Conservation (phyloP, 2,329 filamentous ascomycete species). For the Monosporascus sp. region DNA sequence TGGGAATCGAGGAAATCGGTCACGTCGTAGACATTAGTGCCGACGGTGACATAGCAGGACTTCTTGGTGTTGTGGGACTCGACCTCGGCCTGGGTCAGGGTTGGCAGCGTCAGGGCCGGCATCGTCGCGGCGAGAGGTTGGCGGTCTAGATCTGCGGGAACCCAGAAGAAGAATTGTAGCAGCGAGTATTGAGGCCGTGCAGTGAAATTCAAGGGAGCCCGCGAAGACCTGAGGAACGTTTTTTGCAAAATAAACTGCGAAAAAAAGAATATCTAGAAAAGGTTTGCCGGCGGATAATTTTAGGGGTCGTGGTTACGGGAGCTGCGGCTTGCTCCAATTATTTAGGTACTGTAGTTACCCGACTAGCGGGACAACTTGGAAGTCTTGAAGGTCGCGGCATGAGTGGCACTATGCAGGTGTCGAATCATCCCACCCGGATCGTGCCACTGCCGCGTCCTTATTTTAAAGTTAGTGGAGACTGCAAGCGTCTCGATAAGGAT, state of each 20-base stretch:
- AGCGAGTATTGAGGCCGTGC: too few species aligned
- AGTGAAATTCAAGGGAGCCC: too few species aligned
- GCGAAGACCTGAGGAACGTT: too few species aligned
- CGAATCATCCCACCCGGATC: neutral
- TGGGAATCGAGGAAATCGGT: constrained; percentile 88
- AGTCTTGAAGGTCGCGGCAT: neutral
- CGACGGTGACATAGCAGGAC: constrained; percentile 91
- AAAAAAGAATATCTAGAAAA: too few species aligned
- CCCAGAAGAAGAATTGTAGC: neutral
- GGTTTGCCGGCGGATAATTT: too few species aligned
- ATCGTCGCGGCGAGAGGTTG: constrained; percentile 44
- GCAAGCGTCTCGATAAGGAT: too few species aligned
- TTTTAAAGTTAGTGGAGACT: too few species aligned
- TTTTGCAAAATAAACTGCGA: too few species aligned
- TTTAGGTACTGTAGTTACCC: neutral
- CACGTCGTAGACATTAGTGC: constrained; percentile 88
- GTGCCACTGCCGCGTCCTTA: neutral
- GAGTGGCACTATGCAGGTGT: neutral
- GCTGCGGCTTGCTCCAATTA: too few species aligned
- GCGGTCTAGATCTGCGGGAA: constrained; percentile 6
- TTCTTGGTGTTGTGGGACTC: constrained; percentile 71
- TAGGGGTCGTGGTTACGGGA: too few species aligned
- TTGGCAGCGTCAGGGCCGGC: constrained; percentile 78
- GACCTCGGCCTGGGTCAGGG: constrained; percentile 75
- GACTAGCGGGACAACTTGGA: neutral